Evolutionary conservation across 2,329 filamentous ascomycete species (phyloP).

Genomic region (Phaeosphaeria sp.): DNA sequence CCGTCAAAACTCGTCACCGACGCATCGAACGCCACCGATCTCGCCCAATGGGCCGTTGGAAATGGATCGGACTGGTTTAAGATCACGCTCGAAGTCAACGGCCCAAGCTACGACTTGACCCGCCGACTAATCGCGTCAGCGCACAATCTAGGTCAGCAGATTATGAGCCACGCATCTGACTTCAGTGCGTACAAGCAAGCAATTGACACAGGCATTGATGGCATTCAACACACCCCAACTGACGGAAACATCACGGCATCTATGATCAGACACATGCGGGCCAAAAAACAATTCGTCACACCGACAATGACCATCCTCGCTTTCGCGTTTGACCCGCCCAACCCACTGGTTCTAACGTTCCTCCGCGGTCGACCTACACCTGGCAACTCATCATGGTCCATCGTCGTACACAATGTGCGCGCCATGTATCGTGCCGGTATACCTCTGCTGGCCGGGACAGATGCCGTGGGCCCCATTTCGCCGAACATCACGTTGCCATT

Average conservation of each 20-base stretch:
- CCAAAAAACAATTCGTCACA: background rate
- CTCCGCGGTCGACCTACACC: background rate
- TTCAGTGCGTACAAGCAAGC: background rate
- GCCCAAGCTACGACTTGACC: background rate
- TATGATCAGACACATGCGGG: background rate
- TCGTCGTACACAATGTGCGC: background rate
- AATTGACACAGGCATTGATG: background rate
- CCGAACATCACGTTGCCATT: background rate
- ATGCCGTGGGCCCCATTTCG: background rate
- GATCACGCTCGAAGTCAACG: background rate
- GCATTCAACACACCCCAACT: background rate
- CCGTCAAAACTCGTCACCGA: background rate
- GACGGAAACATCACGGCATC: background rate
- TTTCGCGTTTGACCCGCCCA: background rate
- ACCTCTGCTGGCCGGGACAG: background rate
- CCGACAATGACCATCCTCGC: background rate
- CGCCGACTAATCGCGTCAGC: background rate
- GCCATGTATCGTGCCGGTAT: background rate
- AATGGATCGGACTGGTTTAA: background rate
- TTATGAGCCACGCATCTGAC: background rate
- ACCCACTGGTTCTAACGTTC: background rate
- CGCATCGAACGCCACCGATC: background rate
- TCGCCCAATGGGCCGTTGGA: background rate
- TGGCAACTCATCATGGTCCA: background rate
- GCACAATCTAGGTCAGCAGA: background rate